Base-by-base conservation (phyloP, 768 basidiomycete species). In the Solioccasus polychromus region DNA sequence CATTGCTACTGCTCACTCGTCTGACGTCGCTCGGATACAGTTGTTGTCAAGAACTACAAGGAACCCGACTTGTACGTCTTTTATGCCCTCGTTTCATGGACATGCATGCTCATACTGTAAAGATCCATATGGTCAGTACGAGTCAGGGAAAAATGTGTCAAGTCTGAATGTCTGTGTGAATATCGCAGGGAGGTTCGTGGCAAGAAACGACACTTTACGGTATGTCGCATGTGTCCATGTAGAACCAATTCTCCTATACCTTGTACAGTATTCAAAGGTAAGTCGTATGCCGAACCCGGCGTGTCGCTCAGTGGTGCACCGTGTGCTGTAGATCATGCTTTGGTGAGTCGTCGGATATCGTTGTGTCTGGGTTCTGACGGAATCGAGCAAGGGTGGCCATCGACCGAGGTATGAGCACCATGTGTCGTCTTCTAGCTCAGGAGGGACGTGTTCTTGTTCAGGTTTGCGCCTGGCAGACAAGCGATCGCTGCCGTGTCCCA, bases 391-490 rank as follows among this genome's bases (percentile, higher is more conserved):
- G 91, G 94, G 94, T 97, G 37, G 94, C 94, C 0, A 81, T 97
- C 44, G 94, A 98, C 57, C 75, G 95, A 72, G 94, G 93, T 73
- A 53, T 20, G 42, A 44, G 3, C 35, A 19, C 19, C 7, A 3
- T 19, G 34, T 19, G 11, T 14, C 18, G 10, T 34, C 37, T 14
- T 24, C 17, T 32, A 18, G 17, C 36, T 48, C 9, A 5, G 22
- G 14, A 22, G 4, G 22, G 20, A 0, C 10, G 1, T 18, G 36
- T 45, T 20, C 9, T 46, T 15, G 12, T 24, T n/a, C 35, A 83
- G 83, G 87, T 5, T 74, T 98, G 5, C 88, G 95, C 9, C 76
- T 99, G 19, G 91, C 93, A 3, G 94, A 97, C 28, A 99, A 99
- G 67, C 82, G 95, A 15, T 92, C 90, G 1, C 74, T 99, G 3